Percentiles rank a stretch among this genome's conserved stretches.
Evolutionary conservation across 208 protist species (phyloP).

Genomic region (Leishmania major): DNA sequence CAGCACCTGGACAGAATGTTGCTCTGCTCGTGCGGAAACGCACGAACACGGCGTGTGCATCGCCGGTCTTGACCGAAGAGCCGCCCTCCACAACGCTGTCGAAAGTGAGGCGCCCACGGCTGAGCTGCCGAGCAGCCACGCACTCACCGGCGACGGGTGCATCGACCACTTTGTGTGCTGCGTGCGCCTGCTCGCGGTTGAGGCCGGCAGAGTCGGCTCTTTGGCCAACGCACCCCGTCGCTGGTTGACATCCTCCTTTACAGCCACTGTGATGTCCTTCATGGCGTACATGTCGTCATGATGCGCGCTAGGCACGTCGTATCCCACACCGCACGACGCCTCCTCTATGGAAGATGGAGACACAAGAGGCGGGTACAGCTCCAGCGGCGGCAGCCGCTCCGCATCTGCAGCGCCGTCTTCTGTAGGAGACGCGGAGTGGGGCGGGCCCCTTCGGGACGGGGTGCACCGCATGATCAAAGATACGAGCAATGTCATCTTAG

Average conservation of each 20-base stretch:
- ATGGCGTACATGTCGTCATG: neutral
- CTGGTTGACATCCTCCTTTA: neutral
- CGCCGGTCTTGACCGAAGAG: neutral
- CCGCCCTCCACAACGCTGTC: neutral
- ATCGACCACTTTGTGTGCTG: neutral
- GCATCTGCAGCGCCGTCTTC: neutral
- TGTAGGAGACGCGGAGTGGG: neutral
- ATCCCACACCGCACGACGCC: neutral
- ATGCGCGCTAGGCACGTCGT: neutral
- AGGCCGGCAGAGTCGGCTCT: neutral
- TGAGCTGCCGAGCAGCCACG: conserved; percentile 4
- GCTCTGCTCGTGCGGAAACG: neutral
- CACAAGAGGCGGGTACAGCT: neutral
- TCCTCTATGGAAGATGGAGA: neutral
- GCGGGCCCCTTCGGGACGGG: neutral
- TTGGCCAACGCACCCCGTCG: neutral
- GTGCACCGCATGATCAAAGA: neutral
- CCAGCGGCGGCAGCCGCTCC: neutral
- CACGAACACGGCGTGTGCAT: neutral
- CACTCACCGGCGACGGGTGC: too few relatives aligned
- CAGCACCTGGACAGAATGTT: neutral
- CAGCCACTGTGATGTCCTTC: neutral
- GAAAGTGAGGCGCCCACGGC: neutral
- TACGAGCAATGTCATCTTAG: neutral
- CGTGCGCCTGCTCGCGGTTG: neutral